phyloP scores from a whole-genome alignment of 202 grass and related monocot species.

The Cymbopogon flexuosus region DNA sequence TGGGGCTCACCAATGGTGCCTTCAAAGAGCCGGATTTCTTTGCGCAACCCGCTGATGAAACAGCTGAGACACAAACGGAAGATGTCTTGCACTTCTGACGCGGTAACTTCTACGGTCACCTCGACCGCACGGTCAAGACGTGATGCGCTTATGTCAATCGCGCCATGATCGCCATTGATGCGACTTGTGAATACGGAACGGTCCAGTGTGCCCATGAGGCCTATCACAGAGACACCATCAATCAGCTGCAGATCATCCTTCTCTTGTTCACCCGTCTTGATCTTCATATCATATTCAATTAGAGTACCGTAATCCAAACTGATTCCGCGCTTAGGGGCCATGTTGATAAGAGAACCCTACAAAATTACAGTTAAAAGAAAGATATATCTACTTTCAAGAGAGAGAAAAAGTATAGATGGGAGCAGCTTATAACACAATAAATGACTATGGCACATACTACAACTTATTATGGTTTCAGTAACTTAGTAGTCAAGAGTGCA shows the following conservation, averaged over 20 bases:
- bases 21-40: neutral
- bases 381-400: neutral
- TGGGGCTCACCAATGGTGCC: neutral
- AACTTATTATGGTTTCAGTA: too few relatives aligned
- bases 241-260: slow-evolving; percentile 12
- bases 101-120: neutral
- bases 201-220: neutral
- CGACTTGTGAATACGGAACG: neutral
- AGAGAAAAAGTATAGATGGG: too few relatives aligned
- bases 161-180: neutral
- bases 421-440: too few relatives aligned
- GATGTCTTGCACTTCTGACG: neutral
- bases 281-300: slow-evolving; percentile 17
- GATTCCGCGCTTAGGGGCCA: slow-evolving; percentile 6
- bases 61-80: neutral
- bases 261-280: neutral
- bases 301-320: neutral
- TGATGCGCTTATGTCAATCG: neutral
- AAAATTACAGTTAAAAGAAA: neutral
- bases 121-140: neutral
- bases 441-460: too few relatives aligned
- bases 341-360: neutral
- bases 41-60: neutral
- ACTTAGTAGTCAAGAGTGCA: too few relatives aligned
- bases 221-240: neutral